Percentiles rank a stretch among this genome's conserved stretches.
Evolutionary conservation across 805 yeast genomes (phyloP).

Genomic region (Yamadazyma endophytica): DNA sequence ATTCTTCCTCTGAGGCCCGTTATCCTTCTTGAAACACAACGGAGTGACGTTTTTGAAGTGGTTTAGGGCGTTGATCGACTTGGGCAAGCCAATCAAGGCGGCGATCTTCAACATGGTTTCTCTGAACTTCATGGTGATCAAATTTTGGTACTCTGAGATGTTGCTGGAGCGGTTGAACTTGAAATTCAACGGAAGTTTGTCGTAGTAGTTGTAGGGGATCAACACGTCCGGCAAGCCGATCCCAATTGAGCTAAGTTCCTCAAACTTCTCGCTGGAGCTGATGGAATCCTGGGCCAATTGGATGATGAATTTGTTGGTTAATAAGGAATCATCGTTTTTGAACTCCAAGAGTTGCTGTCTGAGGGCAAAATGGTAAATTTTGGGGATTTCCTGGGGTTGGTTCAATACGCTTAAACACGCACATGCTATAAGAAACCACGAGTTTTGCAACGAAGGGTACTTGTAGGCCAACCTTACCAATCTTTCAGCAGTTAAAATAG

Average conservation of each 20-base stretch:
- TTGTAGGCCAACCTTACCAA: conserved; percentile 48
- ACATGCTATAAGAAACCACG: conserved; percentile 80
- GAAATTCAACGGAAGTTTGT: conserved; percentile 33
- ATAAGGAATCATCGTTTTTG: conserved; percentile 18
- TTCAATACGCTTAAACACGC: conserved; percentile 80
- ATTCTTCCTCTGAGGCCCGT: conserved; percentile 23
- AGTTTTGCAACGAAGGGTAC: conserved; percentile 49
- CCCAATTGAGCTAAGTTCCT: conserved; percentile 38
- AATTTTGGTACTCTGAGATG: conserved; percentile 29
- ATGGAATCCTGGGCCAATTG: conserved; percentile 39
- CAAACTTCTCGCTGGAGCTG: conserved; percentile 31
- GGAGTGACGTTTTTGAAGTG: conserved; percentile 67
- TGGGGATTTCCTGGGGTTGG: conserved; percentile 76
- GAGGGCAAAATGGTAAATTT: conserved; percentile 65
- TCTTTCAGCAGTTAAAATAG: conserved; percentile 45
- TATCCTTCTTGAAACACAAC: conserved; percentile 16
- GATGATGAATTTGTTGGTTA: conserved; percentile 30
- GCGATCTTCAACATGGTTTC: conserved; percentile 77
- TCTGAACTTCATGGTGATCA: conserved; percentile 52
- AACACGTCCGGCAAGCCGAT: conserved; percentile 38
- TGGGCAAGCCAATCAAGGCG: conserved; percentile 82
- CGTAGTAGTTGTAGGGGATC: conserved; percentile 35
- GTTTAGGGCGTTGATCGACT: conserved; percentile 74
- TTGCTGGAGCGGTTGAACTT: conserved; percentile 31
- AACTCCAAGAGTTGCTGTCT: conserved; percentile 39